Conservation (phyloP, 345 rosid genomes). For the Murraya paniculata region DNA sequence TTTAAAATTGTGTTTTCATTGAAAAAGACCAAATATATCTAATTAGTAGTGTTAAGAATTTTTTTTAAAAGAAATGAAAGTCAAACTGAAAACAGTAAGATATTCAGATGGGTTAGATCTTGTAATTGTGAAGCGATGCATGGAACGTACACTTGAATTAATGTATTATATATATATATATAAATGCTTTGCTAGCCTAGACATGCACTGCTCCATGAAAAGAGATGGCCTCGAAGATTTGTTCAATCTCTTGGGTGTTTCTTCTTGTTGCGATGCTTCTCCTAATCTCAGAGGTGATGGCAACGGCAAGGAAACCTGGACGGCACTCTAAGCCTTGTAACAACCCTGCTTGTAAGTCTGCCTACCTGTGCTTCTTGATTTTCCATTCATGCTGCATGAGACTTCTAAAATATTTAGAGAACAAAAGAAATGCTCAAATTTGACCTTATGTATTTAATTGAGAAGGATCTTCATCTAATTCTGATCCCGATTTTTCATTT, state of each 20-base stretch:
- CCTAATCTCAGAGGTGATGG: neutral
- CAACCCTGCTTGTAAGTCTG: neutral
- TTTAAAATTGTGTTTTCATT: neutral
- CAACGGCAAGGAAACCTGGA: neutral
- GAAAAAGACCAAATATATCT: too few species aligned
- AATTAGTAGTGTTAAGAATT: too few species aligned
- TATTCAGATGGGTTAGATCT: too few species aligned
- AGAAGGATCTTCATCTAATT: too few species aligned
- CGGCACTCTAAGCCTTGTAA: neutral
- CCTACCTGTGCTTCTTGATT: neutral
- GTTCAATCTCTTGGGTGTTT: neutral
- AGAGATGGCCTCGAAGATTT: neutral
- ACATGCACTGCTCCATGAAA: neutral
- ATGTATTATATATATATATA: too few species aligned
- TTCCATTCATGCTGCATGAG: neutral
- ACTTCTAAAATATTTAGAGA: too few species aligned
- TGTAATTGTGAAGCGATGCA: neutral
- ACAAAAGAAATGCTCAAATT: too few species aligned
- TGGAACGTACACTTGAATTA: neutral
- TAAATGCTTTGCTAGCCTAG: neutral
- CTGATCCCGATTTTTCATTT: too few species aligned
- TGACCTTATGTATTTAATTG: too few species aligned
- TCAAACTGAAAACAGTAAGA: too few species aligned
- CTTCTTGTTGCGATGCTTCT: neutral
- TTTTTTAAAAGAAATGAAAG: too few species aligned